Conservation (phyloP, 805 yeast genomes). For the Yarrowia yakushimensis region DNA sequence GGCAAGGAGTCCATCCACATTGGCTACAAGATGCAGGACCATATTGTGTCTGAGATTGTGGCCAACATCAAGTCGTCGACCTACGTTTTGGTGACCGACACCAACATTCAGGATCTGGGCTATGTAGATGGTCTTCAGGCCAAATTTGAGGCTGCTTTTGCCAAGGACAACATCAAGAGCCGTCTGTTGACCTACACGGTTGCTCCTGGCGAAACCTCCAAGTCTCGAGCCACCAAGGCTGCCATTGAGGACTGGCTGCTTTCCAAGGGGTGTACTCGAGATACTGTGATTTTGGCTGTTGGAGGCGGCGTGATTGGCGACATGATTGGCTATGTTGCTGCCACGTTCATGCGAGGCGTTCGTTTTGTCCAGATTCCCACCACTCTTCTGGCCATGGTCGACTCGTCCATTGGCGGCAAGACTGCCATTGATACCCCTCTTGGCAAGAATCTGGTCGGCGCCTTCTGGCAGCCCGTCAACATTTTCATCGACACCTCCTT, state of each 20-base stretch:
- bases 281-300: conserved; percentile 86
- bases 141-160: conserved; percentile 46
- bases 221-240: conserved; percentile 85
- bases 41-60: conserved; percentile 67
- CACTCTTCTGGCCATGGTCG: conserved; percentile 92
- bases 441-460: conserved; percentile 94
- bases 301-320: conserved; percentile 99
- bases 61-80: conserved; percentile 72
- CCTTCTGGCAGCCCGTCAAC: conserved; percentile 93
- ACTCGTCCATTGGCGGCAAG: conserved; percentile 96
- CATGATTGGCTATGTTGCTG: conserved; percentile 98
- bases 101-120: conserved; percentile 52
- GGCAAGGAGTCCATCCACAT: conserved; percentile 84
- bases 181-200: conserved; percentile 72
- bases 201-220: conserved; percentile 90
- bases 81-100: conserved; percentile 85
- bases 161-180: conserved; percentile 37
- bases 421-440: conserved; percentile 96
- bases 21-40: conserved; percentile 75
- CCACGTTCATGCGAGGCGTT: conserved; percentile 98
- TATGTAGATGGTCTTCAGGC: conserved; percentile 49
- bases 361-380: conserved; percentile 93
- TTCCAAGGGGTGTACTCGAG: conserved; percentile 85
- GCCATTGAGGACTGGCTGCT: conserved; percentile 87
- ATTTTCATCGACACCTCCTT: conserved; percentile 86